These are phyloP conservation scores for Arachnomyces sp. DNA, from an alignment of 2,329 filamentous ascomycete species.

Conservation along the genomic window DNA sequence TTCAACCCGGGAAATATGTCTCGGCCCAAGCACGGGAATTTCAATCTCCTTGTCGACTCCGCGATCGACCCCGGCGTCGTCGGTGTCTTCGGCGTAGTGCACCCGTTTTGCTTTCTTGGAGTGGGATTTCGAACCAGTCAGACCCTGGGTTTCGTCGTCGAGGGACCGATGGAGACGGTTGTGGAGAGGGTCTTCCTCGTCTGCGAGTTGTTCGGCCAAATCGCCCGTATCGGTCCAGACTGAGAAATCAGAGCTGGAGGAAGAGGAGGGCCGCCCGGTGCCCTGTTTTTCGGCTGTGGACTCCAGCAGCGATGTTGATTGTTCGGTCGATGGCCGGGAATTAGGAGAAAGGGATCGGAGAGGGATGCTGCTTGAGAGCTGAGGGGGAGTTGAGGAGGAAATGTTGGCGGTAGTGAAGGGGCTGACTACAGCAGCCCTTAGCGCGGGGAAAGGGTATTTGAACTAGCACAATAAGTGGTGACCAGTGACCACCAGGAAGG, in stretches of 20 bases:
- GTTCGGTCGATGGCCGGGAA: conserved; percentile 28
- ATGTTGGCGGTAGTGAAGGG: conserved; percentile 69
- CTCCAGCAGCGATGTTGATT: conserved; percentile 29
- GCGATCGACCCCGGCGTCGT: conserved; percentile 23
- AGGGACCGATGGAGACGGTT: conserved; percentile 60
- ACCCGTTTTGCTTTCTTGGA: conserved; percentile 55
- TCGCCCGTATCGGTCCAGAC: conserved; percentile 94
- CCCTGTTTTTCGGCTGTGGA: conserved; percentile 43
- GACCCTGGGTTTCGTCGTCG: conserved; percentile 52
- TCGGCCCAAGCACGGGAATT: conserved; percentile 62
- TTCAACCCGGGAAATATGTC: conserved; percentile 58
- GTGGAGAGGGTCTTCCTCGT: conserved; percentile 73
- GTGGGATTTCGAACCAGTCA: conserved; percentile 25
- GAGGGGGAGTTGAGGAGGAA: conserved; percentile 65
- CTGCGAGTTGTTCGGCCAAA: conserved; percentile 81
- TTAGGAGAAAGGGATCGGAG: conserved; percentile 59
- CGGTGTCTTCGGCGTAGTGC: conserved; percentile 54
- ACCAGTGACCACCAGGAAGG: not conserved
- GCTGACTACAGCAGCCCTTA: conserved; percentile 69
- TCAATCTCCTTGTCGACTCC: conserved; percentile 48
- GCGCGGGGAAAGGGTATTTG: conserved; percentile 4
- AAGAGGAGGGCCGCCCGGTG: conserved; percentile 48
- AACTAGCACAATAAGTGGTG: not conserved
- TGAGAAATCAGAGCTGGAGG: conserved; percentile 59
- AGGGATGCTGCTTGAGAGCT: conserved; percentile 68